Conservation (phyloP, 192 early-diverging fungal species). For the Funneliformis geosporum region DNA sequence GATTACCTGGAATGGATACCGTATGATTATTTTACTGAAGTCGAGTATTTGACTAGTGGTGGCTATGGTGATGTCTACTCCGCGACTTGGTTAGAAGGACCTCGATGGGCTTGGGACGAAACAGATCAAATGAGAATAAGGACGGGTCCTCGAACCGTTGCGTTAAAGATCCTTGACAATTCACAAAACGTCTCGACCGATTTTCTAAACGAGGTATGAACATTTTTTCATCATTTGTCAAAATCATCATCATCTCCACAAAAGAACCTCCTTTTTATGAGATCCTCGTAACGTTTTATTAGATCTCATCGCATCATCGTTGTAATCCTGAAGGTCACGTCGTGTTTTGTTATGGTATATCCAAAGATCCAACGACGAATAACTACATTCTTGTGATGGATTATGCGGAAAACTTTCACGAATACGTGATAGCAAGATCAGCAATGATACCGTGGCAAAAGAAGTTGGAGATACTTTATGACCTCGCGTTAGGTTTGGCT, state of each 20-base stretch:
- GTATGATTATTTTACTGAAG: background rate
- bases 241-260: too few species aligned
- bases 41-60: background rate
- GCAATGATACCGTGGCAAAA: background rate
- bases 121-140: background rate
- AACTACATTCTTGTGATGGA: constrained; percentile 20
- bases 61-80: background rate
- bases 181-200: constrained; percentile 18
- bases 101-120: constrained; percentile 19
- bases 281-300: background rate
- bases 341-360: constrained; percentile 14
- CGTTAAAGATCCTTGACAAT: background rate
- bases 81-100: background rate
- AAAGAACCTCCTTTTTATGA: background rate
- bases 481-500: background rate
- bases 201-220: constrained; percentile 17
- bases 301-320: background rate
- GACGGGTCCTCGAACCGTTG: constrained; percentile 12
- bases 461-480: constrained; percentile 12
- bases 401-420: background rate
- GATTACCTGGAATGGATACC: constrained; percentile 24
- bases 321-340: constrained; percentile 8
- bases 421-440: background rate
- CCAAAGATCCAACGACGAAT: constrained; percentile 16
- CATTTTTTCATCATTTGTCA: background rate